phyloP scores from a whole-genome alignment of 352 stramenopile species.

The Phytophthora boehmeriae region DNA sequence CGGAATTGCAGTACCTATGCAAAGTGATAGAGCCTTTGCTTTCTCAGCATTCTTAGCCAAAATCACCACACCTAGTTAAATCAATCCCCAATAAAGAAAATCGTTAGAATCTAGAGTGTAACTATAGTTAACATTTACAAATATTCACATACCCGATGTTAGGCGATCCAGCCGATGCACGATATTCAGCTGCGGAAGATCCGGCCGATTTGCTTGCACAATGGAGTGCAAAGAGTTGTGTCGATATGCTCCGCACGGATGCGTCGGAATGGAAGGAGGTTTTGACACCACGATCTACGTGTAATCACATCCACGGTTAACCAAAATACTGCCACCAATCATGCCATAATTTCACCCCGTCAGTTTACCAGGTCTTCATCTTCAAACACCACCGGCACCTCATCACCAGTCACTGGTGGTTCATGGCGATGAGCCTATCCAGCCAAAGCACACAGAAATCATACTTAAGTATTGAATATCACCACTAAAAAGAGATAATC shows the following conservation, averaged over 20 bases:
- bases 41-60: constrained; percentile 81
- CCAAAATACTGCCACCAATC: constrained; percentile 1
- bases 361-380: constrained; percentile 70
- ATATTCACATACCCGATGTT: constrained; percentile 82
- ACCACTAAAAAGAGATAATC: background rate
- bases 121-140: too few relatives aligned
- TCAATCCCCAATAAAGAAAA: background rate
- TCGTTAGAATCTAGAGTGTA: background rate
- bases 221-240: constrained; percentile 94
- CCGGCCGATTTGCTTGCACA: constrained; percentile 65
- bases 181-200: constrained; percentile 81
- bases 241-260: constrained; percentile 95
- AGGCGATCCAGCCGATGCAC: constrained; percentile 97
- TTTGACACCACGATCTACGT: constrained; percentile 87
- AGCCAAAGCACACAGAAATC: background rate
- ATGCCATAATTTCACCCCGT: background rate
- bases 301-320: background rate
- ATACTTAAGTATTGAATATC: background rate
- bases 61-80: constrained; percentile 67
- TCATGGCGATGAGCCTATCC: constrained; percentile 95
- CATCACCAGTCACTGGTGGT: constrained; percentile 90
- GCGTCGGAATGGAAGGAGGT: constrained; percentile 93
- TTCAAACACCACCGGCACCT: constrained; percentile 82
- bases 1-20: constrained; percentile 58
- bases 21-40: constrained; percentile 70